Evolutionary conservation across 495 filamentous ascomycete genomes (phyloP).

Genomic region (Trichoderma gamsii): DNA sequence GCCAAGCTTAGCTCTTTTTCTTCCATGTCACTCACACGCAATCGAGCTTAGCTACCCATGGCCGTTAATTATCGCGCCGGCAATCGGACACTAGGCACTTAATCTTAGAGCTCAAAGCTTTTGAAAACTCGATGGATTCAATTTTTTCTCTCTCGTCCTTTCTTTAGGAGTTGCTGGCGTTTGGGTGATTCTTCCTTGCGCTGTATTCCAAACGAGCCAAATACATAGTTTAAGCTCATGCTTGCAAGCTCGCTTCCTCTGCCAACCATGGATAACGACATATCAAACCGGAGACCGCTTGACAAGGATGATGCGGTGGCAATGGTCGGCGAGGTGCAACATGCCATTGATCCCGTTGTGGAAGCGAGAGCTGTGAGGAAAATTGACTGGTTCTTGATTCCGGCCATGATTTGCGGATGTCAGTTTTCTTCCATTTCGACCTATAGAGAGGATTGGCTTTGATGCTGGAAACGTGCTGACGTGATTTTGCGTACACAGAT

Average conservation of each 20-base stretch:
- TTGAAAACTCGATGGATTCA: not conserved
- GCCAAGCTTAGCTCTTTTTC: not conserved
- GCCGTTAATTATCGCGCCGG: not conserved
- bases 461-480: not conserved
- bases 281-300: not conserved
- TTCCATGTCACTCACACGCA: not conserved
- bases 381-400: conserved; percentile 66
- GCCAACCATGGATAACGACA: not conserved
- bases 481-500: conserved; percentile 29
- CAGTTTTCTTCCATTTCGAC: conserved; percentile 16
- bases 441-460: not conserved
- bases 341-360: conserved; percentile 44
- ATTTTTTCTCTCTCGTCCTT: not conserved
- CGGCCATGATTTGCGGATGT: conserved; percentile 61
- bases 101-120: not conserved
- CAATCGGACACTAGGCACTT: not conserved
- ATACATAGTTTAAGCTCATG: not conserved
- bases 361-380: conserved; percentile 57
- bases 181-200: not conserved
- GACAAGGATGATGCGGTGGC: conserved; percentile 31
- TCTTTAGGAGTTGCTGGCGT: not conserved
- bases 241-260: not conserved
- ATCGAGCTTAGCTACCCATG: not conserved
- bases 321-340: conserved; percentile 32
- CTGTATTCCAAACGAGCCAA: not conserved